phyloP scores from a whole-genome alignment of 768 basidiomycete species.

The Psilocybe sp. region DNA sequence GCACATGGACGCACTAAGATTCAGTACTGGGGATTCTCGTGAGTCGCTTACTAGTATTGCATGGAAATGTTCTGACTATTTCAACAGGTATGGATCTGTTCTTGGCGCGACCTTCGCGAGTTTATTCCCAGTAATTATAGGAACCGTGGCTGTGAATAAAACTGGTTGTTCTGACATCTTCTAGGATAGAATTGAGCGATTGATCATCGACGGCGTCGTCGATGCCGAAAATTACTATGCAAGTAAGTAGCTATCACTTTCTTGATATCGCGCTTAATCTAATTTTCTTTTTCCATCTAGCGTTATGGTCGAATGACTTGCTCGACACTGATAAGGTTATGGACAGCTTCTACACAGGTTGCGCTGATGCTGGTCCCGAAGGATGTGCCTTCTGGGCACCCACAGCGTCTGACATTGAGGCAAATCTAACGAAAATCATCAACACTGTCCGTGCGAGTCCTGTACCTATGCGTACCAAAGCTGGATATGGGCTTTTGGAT shows the following conservation, averaged over 20 bases:
- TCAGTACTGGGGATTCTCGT: constrained; percentile 33
- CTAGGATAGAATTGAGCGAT: constrained; percentile 22
- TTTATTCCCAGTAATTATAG: constrained; percentile 27
- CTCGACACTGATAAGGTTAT: constrained; percentile 32
- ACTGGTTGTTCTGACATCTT: constrained; percentile 1
- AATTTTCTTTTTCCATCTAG: constrained; percentile 15
- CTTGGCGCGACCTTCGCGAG: constrained; percentile 31
- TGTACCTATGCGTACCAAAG: constrained; percentile 26
- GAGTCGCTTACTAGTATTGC: not conserved
- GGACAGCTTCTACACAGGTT: constrained; percentile 31
- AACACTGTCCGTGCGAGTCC: constrained; percentile 25
- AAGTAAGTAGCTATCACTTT: constrained; percentile 16
- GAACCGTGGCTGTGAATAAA: too few relatives aligned
- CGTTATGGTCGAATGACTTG: constrained; percentile 30
- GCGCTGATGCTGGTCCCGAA: constrained; percentile 31
- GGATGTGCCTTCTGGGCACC: constrained; percentile 36
- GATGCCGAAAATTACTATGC: constrained; percentile 37
- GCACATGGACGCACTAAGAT: constrained; percentile 30
- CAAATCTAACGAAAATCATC: constrained; percentile 31
- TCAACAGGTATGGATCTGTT: constrained; percentile 22
- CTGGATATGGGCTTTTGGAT: constrained; percentile 33
- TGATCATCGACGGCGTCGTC: constrained; percentile 30
- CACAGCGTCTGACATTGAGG: constrained; percentile 24
- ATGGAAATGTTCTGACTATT: not conserved
- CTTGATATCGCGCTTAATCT: too few relatives aligned